phyloP scores from a whole-genome alignment of 148 eudicot genomes.

The Rhododendron kiyosumense region DNA sequence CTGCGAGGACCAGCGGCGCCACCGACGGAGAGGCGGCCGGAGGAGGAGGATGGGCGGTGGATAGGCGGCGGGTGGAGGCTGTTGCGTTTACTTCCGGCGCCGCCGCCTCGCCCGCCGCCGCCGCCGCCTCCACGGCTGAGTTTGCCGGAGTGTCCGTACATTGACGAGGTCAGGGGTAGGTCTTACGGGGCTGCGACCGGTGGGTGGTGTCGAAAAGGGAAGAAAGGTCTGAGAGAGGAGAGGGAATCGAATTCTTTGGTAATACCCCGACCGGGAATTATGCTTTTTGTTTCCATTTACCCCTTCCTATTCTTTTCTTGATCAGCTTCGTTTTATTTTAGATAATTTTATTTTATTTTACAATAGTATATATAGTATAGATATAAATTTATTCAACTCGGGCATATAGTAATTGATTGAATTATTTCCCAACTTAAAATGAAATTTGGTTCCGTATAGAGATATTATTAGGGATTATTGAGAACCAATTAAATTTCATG shows the following conservation, averaged over 20 bases:
- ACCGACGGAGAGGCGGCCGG: slow-evolving; percentile 39
- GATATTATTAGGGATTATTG: too few species aligned
- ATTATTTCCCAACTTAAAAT: neutral
- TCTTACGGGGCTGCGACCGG: neutral
- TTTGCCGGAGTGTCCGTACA: slow-evolving; percentile 70
- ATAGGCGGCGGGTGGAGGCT: slow-evolving; percentile 36
- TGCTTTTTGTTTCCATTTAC: neutral
- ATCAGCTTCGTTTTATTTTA: neutral
- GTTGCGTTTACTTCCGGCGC: slow-evolving; percentile 41
- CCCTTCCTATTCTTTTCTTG: neutral
- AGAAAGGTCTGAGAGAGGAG: neutral
- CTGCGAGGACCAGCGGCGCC: slow-evolving; percentile 21
- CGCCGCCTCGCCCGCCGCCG: slow-evolving; percentile 19
- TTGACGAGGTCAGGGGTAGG: neutral
- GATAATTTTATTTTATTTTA: too few species aligned
- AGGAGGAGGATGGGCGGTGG: slow-evolving; percentile 50
- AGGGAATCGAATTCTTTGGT: slow-evolving; percentile 3
- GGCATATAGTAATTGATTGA: too few species aligned
- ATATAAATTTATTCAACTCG: neutral
- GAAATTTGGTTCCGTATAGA: neutral
- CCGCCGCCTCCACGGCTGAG: slow-evolving; percentile 56
- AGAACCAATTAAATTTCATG: too few species aligned
- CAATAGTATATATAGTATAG: too few species aligned
- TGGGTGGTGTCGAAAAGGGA: neutral
- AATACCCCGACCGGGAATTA: neutral